Evolutionary conservation across 306 rosid species (phyloP).

Genomic region (Ochetophila trinervis): DNA sequence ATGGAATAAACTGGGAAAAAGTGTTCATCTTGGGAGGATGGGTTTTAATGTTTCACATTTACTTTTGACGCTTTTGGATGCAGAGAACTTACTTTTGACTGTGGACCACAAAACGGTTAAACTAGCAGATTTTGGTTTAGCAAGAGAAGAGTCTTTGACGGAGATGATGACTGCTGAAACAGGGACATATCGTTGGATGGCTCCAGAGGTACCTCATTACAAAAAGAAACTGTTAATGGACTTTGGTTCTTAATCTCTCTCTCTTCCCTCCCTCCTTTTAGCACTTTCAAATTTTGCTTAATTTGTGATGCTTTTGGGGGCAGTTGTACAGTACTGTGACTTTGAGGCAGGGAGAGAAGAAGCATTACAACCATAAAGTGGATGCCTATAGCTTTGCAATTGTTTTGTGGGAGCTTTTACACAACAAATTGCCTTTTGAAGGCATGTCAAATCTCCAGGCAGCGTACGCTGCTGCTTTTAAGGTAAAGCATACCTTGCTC

Average conservation of each 20-base stretch:
- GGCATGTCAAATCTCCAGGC: slow-evolving; percentile 99
- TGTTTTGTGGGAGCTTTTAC: slow-evolving; percentile 92
- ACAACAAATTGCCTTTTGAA: slow-evolving; percentile 91
- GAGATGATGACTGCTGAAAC: slow-evolving; percentile 99
- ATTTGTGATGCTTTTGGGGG: slow-evolving; percentile 29
- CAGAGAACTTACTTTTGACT: slow-evolving; percentile 85
- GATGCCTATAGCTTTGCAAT: slow-evolving; percentile 95
- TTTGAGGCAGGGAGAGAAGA: slow-evolving; percentile 92
- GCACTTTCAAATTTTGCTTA: not conserved
- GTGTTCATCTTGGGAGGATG: no score
- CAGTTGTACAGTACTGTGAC: slow-evolving; percentile 95
- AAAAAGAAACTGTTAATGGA: slow-evolving; percentile 13
- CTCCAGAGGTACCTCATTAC: slow-evolving; percentile 68
- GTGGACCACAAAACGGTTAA: slow-evolving; percentile 77
- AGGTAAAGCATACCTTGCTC: slow-evolving; percentile 39
- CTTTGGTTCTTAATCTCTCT: slow-evolving; percentile 1
- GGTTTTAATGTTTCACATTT: no score
- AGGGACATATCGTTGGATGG: slow-evolving; percentile 99
- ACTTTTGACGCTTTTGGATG: slow-evolving; percentile 11
- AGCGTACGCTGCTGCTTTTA: slow-evolving; percentile 94
- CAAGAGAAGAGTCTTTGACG: slow-evolving; percentile 88
- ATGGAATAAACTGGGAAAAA: no score
- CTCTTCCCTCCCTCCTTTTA: slow-evolving; percentile 6
- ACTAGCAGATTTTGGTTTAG: slow-evolving; percentile 94
- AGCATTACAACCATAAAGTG: slow-evolving; percentile 94